Evolutionary conservation across 148 eudicot species (phyloP).

Genomic region (Rhododendron kiyosumense): DNA sequence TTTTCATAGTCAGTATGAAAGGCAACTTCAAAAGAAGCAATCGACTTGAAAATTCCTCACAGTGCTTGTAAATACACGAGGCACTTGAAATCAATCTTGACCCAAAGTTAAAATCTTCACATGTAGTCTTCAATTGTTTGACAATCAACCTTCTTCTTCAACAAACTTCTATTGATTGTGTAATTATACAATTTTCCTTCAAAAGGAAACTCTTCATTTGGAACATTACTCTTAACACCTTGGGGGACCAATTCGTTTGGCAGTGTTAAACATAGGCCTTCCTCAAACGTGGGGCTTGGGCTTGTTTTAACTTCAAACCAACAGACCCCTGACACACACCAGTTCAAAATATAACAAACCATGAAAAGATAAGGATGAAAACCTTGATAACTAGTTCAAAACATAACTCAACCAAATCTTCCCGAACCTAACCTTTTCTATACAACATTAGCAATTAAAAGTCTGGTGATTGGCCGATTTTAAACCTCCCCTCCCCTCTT

Average conservation of each 20-base stretch:
- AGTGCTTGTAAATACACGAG: constrained; percentile 30
- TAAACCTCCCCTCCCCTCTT: not conserved
- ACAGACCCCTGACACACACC: constrained; percentile 85
- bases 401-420: constrained; percentile 3
- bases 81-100: constrained; percentile 48
- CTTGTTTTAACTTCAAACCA: constrained; percentile 82
- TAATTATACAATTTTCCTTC: constrained; percentile 43
- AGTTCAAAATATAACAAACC: constrained; percentile 50
- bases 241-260: constrained; percentile 43
- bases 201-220: constrained; percentile 46
- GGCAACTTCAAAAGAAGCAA: constrained; percentile 59
- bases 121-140: constrained; percentile 46
- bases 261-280: constrained; percentile 53
- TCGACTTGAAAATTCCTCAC: constrained; percentile 36
- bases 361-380: constrained; percentile 27
- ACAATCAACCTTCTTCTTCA: constrained; percentile 47
- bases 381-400: constrained; percentile 12
- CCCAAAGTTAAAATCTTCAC: constrained; percentile 39
- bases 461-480: not conserved
- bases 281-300: constrained; percentile 84
- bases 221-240: constrained; percentile 43
- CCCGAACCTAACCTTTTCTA: not conserved
- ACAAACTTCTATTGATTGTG: constrained; percentile 55
- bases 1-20: constrained; percentile 47
- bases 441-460: not conserved